phyloP scores from a whole-genome alignment of 2,329 filamentous ascomycete species.

The Aspergillus hortae region DNA sequence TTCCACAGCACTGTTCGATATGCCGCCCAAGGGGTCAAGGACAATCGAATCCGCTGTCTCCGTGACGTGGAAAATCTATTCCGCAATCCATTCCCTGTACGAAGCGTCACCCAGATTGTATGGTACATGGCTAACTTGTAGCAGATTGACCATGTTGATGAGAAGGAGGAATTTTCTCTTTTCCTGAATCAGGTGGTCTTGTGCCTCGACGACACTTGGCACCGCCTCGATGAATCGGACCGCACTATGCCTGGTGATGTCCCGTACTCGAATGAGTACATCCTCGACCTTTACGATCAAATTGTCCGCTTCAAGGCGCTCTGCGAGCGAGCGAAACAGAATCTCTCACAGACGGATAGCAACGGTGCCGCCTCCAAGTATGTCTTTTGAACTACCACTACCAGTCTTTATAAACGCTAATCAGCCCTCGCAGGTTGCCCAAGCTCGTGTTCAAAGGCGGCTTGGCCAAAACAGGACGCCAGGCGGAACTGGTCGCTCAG shows the following conservation, averaged over 20 bases:
- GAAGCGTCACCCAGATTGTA: constrained; percentile 58
- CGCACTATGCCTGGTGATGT: constrained; percentile 79
- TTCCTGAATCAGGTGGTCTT: constrained; percentile 21
- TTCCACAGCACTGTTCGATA: constrained; percentile 78
- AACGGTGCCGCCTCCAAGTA: constrained; percentile 50
- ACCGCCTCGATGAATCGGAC: constrained; percentile 80
- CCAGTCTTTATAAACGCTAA: not conserved
- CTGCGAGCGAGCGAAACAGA: constrained; percentile 72
- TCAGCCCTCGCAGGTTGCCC: constrained; percentile 45
- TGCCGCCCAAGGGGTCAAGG: constrained; percentile 73
- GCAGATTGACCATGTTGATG: no score
- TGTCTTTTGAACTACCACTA: constrained; percentile 10
- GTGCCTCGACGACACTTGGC: constrained; percentile 85
- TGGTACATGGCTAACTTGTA: constrained; percentile 59
- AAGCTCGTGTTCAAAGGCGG: constrained; percentile 79
- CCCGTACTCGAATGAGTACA: constrained; percentile 94
- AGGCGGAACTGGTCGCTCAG: constrained; percentile 78
- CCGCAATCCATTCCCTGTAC: constrained; percentile 89
- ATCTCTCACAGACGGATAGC: constrained; percentile 31
- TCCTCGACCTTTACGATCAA: constrained; percentile 93
- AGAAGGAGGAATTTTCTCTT: no score
- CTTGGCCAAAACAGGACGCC: constrained; percentile 73
- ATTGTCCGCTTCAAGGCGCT: constrained; percentile 85
- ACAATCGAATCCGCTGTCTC: constrained; percentile 83
- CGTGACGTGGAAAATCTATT: constrained; percentile 93